phyloP scores from a whole-genome alignment of 352 stramenopile genomes.

The Aphanomyces stellatus region DNA sequence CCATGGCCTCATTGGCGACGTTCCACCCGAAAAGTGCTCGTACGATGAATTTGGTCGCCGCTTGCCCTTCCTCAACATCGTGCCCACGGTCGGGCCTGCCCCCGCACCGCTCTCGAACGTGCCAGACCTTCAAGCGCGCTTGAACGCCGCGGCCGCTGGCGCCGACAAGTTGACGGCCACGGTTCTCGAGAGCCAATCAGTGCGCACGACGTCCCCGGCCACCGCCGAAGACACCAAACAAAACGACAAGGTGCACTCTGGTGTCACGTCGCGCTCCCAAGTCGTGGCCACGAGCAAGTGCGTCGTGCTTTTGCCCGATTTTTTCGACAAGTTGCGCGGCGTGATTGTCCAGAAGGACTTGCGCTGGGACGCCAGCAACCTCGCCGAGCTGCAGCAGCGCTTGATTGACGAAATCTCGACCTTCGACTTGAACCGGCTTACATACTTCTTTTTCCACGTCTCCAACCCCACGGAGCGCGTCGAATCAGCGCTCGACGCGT shows the following conservation, averaged over 20 bases:
- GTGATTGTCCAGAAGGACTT: conserved; percentile 70
- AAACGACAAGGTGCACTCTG: conserved; percentile 11
- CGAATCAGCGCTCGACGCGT: background rate
- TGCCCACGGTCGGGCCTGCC: background rate
- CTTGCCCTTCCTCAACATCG: conserved; percentile 29
- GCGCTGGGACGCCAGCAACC: conserved; percentile 57
- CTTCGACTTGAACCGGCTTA: conserved; percentile 67
- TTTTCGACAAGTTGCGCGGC: conserved; percentile 77
- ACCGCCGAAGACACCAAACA: background rate
- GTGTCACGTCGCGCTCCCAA: conserved; percentile 58
- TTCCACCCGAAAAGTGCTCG: conserved; percentile 58
- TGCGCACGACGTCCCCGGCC: background rate
- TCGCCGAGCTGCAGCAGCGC: conserved; percentile 67
- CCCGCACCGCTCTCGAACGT: conserved; percentile 4
- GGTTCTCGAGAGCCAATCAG: background rate
- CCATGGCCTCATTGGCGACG: conserved; percentile 67
- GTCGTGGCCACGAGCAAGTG: conserved; percentile 72
- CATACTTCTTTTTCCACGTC: conserved; percentile 63
- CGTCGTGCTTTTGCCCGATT: conserved; percentile 76
- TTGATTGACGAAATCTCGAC: conserved; percentile 61
- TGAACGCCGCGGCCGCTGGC: background rate
- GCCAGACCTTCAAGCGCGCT: background rate
- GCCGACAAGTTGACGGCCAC: background rate
- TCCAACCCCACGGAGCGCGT: background rate
- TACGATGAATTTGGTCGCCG: conserved; percentile 79